These are phyloP conservation scores for Fusarium marasasianum DNA, from an alignment of 2,329 filamentous ascomycete genomes.

Conservation along the genomic window DNA sequence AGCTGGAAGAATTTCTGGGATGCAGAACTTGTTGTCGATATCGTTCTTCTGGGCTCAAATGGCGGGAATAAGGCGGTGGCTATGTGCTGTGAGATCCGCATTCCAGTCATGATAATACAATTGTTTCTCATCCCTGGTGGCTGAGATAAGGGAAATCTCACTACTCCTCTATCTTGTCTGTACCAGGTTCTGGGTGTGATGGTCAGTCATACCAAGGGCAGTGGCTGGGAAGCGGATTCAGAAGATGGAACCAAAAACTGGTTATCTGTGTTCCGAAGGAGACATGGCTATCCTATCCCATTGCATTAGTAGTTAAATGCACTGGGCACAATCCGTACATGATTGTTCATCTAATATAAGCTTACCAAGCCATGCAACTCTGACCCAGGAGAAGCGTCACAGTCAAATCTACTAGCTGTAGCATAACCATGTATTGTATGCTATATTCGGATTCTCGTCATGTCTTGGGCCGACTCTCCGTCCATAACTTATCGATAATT, in stretches of 20 bases:
- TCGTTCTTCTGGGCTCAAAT: background rate
- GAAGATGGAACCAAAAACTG: background rate
- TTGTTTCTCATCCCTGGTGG: background rate
- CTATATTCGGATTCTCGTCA: background rate
- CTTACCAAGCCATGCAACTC: background rate
- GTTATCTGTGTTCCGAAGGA: background rate
- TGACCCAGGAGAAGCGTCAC: background rate
- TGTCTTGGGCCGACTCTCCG: conserved; percentile 60
- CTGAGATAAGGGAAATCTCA: background rate
- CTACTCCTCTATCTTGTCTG: background rate
- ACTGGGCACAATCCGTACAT: background rate
- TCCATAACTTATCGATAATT: conserved; percentile 84
- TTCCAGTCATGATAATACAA: background rate
- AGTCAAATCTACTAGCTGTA: background rate
- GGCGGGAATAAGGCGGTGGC: background rate
- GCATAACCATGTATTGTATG: background rate
- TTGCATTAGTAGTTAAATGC: too few relatives aligned
- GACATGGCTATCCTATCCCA: background rate
- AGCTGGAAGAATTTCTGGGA: background rate
- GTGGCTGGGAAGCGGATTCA: background rate
- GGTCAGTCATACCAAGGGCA: background rate
- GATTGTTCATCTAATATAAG: background rate
- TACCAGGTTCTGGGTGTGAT: background rate
- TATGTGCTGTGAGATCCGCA: background rate
- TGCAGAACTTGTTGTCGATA: background rate